Evolutionary conservation across 371 early-diverging fungal species (phyloP).

Genomic region (Capillidium heterosporum): DNA sequence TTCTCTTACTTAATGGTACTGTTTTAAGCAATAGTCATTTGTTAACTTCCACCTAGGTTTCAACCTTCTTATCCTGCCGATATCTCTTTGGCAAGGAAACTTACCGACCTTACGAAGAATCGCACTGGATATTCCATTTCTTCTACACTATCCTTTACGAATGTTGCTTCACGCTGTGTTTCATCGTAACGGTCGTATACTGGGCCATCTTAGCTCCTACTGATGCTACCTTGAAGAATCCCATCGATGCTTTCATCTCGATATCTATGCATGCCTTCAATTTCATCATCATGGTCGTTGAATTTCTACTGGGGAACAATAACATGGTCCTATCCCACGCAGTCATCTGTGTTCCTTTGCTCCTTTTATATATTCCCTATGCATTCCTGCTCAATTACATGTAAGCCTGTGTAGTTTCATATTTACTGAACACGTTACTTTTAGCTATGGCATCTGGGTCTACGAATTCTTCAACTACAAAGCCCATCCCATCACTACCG

Average conservation of each 20-base stretch:
- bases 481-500: neutral
- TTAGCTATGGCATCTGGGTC: neutral
- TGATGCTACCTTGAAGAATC: neutral
- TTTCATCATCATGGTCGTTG: neutral
- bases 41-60: neutral
- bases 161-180: neutral
- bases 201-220: neutral
- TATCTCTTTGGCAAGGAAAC: neutral
- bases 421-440: too few relatives aligned
- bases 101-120: neutral
- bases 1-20: neutral
- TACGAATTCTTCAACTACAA: neutral
- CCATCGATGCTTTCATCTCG: neutral
- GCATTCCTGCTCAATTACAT: neutral
- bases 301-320: neutral
- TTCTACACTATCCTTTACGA: neutral
- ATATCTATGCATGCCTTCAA: slow-evolving; percentile 2
- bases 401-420: too few relatives aligned
- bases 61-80: neutral
- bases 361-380: neutral
- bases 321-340: neutral
- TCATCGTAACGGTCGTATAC: neutral
- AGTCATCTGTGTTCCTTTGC: neutral
- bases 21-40: too few relatives aligned
- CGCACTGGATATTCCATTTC: neutral